Base-by-base conservation (phyloP, 2,329 filamentous ascomycete genomes). In the Daldinia sp. region DNA sequence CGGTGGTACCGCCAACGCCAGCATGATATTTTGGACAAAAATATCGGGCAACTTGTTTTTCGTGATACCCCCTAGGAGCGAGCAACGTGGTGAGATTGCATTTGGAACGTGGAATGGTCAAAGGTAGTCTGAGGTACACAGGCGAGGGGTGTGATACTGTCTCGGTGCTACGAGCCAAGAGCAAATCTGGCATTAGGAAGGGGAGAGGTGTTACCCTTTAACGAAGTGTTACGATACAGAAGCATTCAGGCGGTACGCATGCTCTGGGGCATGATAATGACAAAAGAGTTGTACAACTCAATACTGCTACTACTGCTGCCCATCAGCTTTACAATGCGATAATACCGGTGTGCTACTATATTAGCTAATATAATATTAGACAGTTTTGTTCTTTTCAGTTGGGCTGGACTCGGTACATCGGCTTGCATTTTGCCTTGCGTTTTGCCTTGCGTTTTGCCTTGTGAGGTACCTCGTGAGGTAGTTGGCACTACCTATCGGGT, bases 181-280 rank as follows among this genome's bases (percentile, higher is more conserved):
- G 45, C 37, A 43, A 15, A 48, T 48, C 43, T 48, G 35, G 58
- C 57, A 34, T 25, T 61, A 60, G 30, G 58, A 55, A 57, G 32
- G 39, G 62, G 61, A 15, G 25, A 25, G 65, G 50, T 61, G 55
- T 21, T 25, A 47, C 51, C 41, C 47, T 66, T n/a, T 62, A 35
- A 69, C 61, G 68, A 69, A 58, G 53, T 39, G 50, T 66, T 64
- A 68, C 60, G 66, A 66, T 57, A 54, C 63, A 58, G 59, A 56
- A 61, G 35, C 32, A 58, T 56, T 60, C 35, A 54, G 30, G 63
- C 64, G 65, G 65, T 63, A 63, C 50, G 53, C 58, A 21, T 68
- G 58, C 53, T 61, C 65, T 65, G 63, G 67, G 66, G 69, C 64
- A 69, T 62, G 62, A 71, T 67, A 50, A 70, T 65, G 61, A 70